phyloP scores from a whole-genome alignment of 805 yeast species.

The Ogataea glucozyma region DNA sequence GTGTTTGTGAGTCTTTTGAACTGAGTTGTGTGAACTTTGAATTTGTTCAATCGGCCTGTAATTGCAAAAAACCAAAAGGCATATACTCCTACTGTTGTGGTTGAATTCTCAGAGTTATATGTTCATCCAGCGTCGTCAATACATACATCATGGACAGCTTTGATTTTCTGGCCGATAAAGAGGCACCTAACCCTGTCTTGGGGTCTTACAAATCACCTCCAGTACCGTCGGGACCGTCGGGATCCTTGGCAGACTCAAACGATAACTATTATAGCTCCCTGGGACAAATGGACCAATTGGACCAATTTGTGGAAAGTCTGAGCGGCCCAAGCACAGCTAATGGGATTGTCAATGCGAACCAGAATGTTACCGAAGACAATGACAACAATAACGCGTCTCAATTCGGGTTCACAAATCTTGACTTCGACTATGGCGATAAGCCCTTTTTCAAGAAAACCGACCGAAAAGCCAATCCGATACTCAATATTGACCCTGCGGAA shows the following conservation, averaged over 20 bases:
- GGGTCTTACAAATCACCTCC: constrained; percentile 2
- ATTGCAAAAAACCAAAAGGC: too few species aligned
- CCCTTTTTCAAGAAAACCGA: not conserved
- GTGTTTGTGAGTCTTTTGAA: not conserved
- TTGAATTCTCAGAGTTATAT: too few species aligned
- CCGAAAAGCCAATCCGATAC: constrained; percentile 10
- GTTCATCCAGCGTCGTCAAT: constrained; percentile 6
- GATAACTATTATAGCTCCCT: constrained; percentile 11
- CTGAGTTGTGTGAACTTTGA: too few species aligned
- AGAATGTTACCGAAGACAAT: not conserved
- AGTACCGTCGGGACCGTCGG: not conserved
- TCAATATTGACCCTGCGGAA: constrained; percentile 18
- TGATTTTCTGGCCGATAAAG: constrained; percentile 19
- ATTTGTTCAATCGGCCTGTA: too few species aligned
- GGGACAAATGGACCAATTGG: constrained; percentile 13
- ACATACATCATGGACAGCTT: constrained; percentile 18
- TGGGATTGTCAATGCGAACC: too few species aligned
- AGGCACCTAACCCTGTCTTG: constrained; percentile 5
- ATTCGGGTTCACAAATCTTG: constrained; percentile 15
- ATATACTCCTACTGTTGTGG: too few species aligned
- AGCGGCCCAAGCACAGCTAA: constrained; percentile 4
- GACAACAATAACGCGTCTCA: constrained; percentile 11
- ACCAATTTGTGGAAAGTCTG: constrained; percentile 19
- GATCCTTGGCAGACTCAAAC: not conserved
- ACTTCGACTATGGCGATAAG: constrained; percentile 12